Percentiles rank a stretch among this genome's conserved stretches.
Conservation (phyloP, 2,329 filamentous ascomycete species). For the Chrysosporium keratinophilum region DNA sequence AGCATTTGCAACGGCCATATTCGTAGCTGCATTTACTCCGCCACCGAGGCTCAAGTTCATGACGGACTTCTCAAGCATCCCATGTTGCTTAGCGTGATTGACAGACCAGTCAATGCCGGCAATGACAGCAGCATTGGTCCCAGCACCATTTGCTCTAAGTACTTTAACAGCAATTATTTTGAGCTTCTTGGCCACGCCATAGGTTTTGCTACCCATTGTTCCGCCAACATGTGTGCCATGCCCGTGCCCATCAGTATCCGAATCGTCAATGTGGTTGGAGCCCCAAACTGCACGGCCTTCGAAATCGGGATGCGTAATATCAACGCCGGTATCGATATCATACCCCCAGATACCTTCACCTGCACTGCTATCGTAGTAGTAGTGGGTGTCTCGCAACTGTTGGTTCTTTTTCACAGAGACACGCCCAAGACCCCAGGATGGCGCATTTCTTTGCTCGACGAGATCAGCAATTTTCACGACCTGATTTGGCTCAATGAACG, state of each 20-base stretch:
- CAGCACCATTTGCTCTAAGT: conserved; percentile 37
- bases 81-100: conserved; percentile 25
- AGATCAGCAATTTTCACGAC: conserved; percentile 2
- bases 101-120: conserved; percentile 38
- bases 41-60: conserved; percentile 33
- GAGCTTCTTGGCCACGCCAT: conserved; percentile 32
- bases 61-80: conserved; percentile 23
- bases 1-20: conserved; percentile 31
- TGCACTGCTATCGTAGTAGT: conserved; percentile 29
- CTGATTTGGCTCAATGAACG: conserved; percentile 14
- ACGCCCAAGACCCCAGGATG: conserved; percentile 30
- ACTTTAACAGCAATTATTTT: conserved; percentile 41
- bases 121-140: conserved; percentile 39
- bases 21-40: conserved; percentile 28
- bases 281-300: conserved; percentile 29
- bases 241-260: conserved; percentile 22
- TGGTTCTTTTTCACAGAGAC: conserved; percentile 23
- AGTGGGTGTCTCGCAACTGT: conserved; percentile 19
- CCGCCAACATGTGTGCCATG: conserved; percentile 35
- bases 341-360: conserved; percentile 30
- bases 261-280: conserved; percentile 24
- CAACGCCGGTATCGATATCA: conserved; percentile 32
- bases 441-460: conserved; percentile 18
- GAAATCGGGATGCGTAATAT: conserved; percentile 28
- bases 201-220: conserved; percentile 27